Evolutionary conservation across 2,329 filamentous ascomycete genomes (phyloP).

Genomic region (Hypoxylon sp.): DNA sequence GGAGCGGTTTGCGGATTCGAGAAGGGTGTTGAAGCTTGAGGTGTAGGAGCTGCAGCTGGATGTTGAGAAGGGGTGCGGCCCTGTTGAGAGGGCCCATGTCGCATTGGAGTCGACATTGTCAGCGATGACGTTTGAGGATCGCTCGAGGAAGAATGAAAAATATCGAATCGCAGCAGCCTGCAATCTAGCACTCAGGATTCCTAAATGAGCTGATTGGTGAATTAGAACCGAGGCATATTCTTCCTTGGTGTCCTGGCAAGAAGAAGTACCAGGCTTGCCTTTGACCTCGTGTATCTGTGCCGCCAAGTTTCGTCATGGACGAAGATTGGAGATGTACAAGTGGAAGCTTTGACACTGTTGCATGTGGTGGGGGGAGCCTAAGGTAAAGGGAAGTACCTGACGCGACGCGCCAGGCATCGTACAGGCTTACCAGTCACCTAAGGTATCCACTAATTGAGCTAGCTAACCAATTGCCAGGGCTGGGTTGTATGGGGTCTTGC

Average conservation of each 20-base stretch:
- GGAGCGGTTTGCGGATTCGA: conserved; percentile 65
- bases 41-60: conserved; percentile 66
- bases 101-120: conserved; percentile 53
- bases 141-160: neutral
- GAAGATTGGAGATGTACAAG: neutral
- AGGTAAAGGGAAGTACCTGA: too few relatives aligned
- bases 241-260: neutral
- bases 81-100: conserved; percentile 60
- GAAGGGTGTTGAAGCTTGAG: conserved; percentile 75
- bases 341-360: neutral
- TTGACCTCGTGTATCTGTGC: neutral
- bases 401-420: neutral
- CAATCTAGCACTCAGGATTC: neutral
- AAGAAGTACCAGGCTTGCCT: neutral
- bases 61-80: conserved; percentile 63
- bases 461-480: too few relatives aligned
- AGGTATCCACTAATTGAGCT: too few relatives aligned
- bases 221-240: conserved; percentile 6
- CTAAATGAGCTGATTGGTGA: neutral
- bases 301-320: neutral
- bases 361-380: neutral
- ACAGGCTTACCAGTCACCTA: too few relatives aligned
- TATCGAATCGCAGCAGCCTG: neutral
- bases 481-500: too few relatives aligned
- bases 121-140: conserved; percentile 1